phyloP scores from a whole-genome alignment of 192 early-diverging fungal genomes.

The Phycomyces nitens region DNA sequence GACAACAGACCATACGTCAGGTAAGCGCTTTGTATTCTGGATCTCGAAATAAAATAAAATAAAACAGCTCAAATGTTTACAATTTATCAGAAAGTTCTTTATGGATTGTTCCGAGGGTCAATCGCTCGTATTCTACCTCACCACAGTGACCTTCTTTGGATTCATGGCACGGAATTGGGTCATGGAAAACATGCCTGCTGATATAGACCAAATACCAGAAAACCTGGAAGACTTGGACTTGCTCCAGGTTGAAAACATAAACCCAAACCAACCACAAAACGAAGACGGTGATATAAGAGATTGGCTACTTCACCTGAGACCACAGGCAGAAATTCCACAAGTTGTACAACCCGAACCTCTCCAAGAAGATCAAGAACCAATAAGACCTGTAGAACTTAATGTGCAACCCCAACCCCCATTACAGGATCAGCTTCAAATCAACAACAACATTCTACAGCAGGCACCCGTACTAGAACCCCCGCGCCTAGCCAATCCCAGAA shows the following conservation, averaged over 20 bases:
- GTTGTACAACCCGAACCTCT: too few relatives aligned
- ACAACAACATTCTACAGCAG: neutral
- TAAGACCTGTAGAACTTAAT: too few relatives aligned
- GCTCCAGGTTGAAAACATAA: too few relatives aligned
- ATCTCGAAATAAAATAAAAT: neutral
- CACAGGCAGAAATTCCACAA: too few relatives aligned
- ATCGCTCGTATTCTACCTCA: conserved; percentile 68
- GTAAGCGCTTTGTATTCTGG: neutral
- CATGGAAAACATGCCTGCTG: conserved; percentile 59
- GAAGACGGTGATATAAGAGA: too few relatives aligned
- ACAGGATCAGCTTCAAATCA: too few relatives aligned
- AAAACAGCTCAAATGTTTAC: neutral
- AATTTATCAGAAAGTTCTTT: conserved; percentile 41
- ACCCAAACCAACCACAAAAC: too few relatives aligned
- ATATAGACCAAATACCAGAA: conserved; percentile 5
- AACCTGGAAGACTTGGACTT: too few relatives aligned
- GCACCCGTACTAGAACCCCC: neutral
- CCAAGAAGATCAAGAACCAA: too few relatives aligned
- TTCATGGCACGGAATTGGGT: conserved; percentile 90
- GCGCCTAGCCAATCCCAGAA: neutral
- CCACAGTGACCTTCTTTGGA: conserved; percentile 71
- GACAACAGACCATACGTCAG: neutral
- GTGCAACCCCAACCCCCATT: too few relatives aligned
- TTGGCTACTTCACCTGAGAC: too few relatives aligned
- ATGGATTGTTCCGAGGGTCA: conserved; percentile 85